These are phyloP conservation scores for Limtongozyma cylindracea DNA, from an alignment of 805 yeast genomes.

Conservation along the genomic window DNA sequence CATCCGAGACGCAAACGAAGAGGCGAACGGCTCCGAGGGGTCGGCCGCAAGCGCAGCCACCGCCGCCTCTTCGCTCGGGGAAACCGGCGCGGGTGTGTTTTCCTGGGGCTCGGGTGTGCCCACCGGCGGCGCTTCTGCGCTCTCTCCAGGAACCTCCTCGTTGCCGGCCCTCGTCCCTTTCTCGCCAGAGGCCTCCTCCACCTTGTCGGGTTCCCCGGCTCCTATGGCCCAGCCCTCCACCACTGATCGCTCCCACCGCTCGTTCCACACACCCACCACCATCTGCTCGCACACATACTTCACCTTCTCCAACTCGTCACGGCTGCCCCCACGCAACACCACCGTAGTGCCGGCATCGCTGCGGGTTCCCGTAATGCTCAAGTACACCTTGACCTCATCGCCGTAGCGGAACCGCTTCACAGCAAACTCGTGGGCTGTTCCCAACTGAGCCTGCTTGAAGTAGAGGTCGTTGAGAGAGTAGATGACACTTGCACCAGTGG, in stretches of 20 bases:
- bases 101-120: too few relatives aligned
- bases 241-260: slow-evolving; percentile 35
- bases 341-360: slow-evolving; percentile 60
- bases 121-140: too few relatives aligned
- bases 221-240: slow-evolving; percentile 1
- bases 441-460: slow-evolving; percentile 29
- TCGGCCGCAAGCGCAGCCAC: too few relatives aligned
- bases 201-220: too few relatives aligned
- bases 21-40: too few relatives aligned
- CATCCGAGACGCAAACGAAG: too few relatives aligned
- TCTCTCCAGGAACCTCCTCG: too few relatives aligned
- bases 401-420: slow-evolving; percentile 38
- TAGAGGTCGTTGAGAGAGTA: slow-evolving; percentile 72
- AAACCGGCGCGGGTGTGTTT: too few relatives aligned
- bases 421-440: slow-evolving; percentile 49
- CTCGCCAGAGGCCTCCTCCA: too few relatives aligned
- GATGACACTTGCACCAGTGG: slow-evolving; percentile 68
- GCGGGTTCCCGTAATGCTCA: slow-evolving; percentile 61
- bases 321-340: slow-evolving; percentile 59
- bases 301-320: slow-evolving; percentile 30
- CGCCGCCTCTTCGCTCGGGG: too few relatives aligned
- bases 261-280: slow-evolving; percentile 54
- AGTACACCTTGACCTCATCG: slow-evolving; percentile 36
- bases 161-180: too few relatives aligned
- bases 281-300: slow-evolving; percentile 65